Evolutionary conservation across 176 grass and related monocot species (phyloP), one percentile per base, ranked within the genome.

Genomic region (Neostapfia colusana): DNA sequence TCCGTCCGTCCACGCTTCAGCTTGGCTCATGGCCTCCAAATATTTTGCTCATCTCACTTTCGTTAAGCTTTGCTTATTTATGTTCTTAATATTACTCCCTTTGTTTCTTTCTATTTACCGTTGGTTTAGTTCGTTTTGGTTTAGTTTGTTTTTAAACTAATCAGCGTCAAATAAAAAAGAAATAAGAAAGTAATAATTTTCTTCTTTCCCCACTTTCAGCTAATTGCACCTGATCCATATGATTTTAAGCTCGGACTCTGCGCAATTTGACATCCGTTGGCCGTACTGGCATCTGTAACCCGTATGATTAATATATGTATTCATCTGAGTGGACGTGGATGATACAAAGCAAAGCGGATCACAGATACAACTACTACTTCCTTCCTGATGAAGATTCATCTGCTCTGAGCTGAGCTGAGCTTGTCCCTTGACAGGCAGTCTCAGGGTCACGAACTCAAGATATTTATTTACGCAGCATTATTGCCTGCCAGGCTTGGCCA

Each of bases 1-100:
- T 72, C 75, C 46, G 17, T 66, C 48, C n/a, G 17, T 66, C 48
- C n/a, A 76, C 58, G 31, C 6, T 27, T 45, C 77, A 23, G 17
- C 66, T 41, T 78, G 58, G 72, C 58, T 13, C 34, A 26, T 42
- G 21, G n/a, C 23, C 61, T 41, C 62, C 4, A 23, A 6, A 3
- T 31, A 17, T 68, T 24, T 8, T 26, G 20, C 41, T 7, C 13
- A 31, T 2, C 42, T 26, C 20, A 20, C 57, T 37, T 44, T 36
- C 43, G 26, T 54, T 69, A 25, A 31, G 50, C 21, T 0, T n/a
- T 0, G 11, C 28, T 34, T 10, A 42, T 2, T 45, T 45, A 3
- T 48, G 13, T 4, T 51, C 48, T 51, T 49, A 39, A n/a, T n/a
- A n/a, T n/a, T n/a, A n/a, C n/a, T n/a, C n/a, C n/a, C n/a, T n/a